Conservation (phyloP, 2,329 filamentous ascomycete genomes). For the Fusarium beomiforme region DNA sequence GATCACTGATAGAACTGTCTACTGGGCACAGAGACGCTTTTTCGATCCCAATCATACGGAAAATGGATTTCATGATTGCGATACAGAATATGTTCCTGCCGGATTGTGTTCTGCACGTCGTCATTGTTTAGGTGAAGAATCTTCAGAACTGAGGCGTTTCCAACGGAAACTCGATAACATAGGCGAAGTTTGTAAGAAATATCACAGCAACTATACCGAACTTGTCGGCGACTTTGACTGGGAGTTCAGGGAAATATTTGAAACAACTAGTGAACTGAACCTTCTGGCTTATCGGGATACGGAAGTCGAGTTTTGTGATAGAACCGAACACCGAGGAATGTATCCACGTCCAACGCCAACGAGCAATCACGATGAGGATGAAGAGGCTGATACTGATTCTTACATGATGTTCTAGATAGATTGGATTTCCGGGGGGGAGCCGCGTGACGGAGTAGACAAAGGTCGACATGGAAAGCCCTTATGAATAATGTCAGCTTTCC, state of each 20-base stretch:
- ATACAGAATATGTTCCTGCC: not conserved
- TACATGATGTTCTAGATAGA: not conserved
- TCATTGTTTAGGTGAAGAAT: not conserved
- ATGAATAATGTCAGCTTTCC: too few relatives aligned
- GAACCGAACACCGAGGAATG: not conserved
- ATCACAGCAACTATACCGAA: not conserved
- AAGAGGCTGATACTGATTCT: not conserved
- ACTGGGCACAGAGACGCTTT: not conserved
- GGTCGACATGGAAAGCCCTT: too few relatives aligned
- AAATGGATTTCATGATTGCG: not conserved
- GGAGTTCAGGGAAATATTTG: too few relatives aligned
- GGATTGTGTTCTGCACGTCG: rapidly evolving
- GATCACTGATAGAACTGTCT: not conserved
- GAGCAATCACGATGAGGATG: not conserved
- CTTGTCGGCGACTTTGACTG: too few relatives aligned
- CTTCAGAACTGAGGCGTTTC: rapidly evolving
- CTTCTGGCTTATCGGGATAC: not conserved
- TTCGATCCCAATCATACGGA: too few relatives aligned
- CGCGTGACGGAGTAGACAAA: too few relatives aligned
- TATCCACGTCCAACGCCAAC: not conserved
- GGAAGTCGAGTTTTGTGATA: not conserved
- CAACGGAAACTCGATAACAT: rapidly evolving
- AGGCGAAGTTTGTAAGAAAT: not conserved
- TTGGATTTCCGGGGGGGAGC: too few relatives aligned
- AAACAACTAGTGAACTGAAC: rapidly evolving